Percentiles rank a stretch among this genome's conserved stretches.
These are phyloP conservation scores for Odonthalia washingtoniensis DNA, from an alignment of 31 red algal genomes.

Conservation along the genomic window DNA sequence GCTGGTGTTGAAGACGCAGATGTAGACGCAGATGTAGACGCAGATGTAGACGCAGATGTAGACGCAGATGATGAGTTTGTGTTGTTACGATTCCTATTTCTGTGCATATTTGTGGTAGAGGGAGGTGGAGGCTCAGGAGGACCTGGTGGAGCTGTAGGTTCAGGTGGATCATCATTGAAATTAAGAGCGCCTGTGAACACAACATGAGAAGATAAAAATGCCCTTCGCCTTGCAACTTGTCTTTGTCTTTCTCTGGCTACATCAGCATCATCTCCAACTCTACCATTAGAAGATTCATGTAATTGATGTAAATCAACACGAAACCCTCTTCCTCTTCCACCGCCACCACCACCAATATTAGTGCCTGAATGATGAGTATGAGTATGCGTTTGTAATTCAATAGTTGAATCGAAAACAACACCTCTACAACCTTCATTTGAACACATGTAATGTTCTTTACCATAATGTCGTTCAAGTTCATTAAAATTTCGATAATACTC, in stretches of 20 bases:
- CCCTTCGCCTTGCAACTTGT: constrained; percentile 66
- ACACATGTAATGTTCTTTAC: constrained; percentile 85
- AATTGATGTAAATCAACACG: constrained; percentile 78
- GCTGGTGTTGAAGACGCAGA: neutral
- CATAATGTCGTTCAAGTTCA: constrained; percentile 83
- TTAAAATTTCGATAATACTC: constrained; percentile 88
- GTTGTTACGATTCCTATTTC: too few relatives aligned
- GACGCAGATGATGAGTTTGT: constrained; percentile 3
- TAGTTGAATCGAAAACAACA: constrained; percentile 76
- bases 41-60: neutral
- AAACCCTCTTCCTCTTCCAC: constrained; percentile 49
- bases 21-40: neutral
- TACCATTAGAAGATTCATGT: constrained; percentile 47
- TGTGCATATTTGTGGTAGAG: too few relatives aligned
- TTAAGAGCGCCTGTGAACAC: constrained; percentile 64
- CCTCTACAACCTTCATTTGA: constrained; percentile 73
- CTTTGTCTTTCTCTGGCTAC: constrained; percentile 56
- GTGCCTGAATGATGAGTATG: constrained; percentile 54
- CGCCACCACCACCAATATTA: neutral
- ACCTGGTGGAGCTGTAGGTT: neutral
- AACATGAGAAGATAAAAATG: constrained; percentile 75
- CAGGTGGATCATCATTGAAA: constrained; percentile 15
- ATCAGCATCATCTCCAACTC: constrained; percentile 19
- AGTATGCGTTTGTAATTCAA: constrained; percentile 88
- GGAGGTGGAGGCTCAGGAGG: neutral